phyloP scores from a whole-genome alignment of 495 filamentous ascomycete genomes.

The Podospora pseudocomata region DNA sequence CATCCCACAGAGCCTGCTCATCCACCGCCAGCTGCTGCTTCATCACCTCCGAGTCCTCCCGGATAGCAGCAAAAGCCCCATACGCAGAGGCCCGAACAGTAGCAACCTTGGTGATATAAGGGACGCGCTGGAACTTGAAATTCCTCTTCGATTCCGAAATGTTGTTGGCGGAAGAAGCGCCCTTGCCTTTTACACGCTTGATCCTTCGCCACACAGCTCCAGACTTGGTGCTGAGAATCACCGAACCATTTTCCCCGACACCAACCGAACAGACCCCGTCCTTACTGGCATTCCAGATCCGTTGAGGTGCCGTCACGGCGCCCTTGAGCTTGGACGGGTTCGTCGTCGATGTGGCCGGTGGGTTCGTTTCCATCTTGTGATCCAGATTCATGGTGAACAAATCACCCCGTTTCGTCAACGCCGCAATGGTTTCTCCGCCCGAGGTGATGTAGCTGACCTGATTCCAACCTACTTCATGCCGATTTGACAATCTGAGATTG shows the following conservation, averaged over 20 bases:
- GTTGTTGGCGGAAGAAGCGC: constrained; percentile 48
- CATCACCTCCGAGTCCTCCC: constrained; percentile 80
- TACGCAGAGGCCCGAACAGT: constrained; percentile 82
- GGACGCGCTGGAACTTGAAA: constrained; percentile 88
- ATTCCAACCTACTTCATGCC: constrained; percentile 61
- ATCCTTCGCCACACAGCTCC: constrained; percentile 88
- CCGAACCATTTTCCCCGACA: constrained; percentile 88
- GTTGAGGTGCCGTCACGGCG: constrained; percentile 67
- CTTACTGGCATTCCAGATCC: constrained; percentile 87
- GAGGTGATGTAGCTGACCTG: constrained; percentile 70
- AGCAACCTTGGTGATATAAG: constrained; percentile 76
- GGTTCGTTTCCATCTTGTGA: constrained; percentile 56
- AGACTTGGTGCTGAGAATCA: constrained; percentile 88
- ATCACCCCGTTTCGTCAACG: constrained; percentile 76
- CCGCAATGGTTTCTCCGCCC: constrained; percentile 86
- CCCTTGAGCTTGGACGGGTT: constrained; percentile 82
- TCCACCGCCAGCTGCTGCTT: constrained; percentile 66
- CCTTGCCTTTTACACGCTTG: constrained; percentile 75
- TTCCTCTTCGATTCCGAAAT: constrained; percentile 56
- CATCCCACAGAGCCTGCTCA: constrained; percentile 64
- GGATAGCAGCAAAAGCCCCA: constrained; percentile 83
- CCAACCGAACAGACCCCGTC: constrained; percentile 78
- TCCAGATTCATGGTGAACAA: constrained; percentile 76
- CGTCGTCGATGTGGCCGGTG: constrained; percentile 69
- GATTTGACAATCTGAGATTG: constrained; percentile 59